These are phyloP conservation scores for Alnus rubra DNA, from an alignment of 306 rosid genomes.

Conservation along the genomic window DNA sequence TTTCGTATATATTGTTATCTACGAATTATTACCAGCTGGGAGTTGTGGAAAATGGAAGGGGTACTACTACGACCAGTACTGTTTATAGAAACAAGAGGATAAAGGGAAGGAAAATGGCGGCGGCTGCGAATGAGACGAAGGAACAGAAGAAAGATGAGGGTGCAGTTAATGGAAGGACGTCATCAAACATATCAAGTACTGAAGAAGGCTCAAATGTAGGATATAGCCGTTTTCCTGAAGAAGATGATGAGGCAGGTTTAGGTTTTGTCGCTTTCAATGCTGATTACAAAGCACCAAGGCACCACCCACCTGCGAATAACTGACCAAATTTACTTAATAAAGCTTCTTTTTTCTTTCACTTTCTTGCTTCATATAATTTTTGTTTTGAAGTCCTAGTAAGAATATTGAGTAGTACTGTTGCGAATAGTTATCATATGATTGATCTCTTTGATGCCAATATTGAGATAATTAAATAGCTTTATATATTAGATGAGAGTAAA, in stretches of 20 bases:
- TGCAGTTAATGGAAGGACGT: conserved; percentile 9
- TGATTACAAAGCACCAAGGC: conserved; percentile 54
- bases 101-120: conserved; percentile 17
- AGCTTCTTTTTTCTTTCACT: background rate
- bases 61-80: background rate
- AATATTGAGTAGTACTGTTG: too few relatives aligned
- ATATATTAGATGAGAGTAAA: too few relatives aligned
- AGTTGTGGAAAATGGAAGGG: conserved; percentile 17
- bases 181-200: conserved; percentile 8
- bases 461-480: too few relatives aligned
- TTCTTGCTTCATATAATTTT: too few relatives aligned
- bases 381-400: too few relatives aligned
- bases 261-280: conserved; percentile 51
- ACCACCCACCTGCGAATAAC: conserved; percentile 64
- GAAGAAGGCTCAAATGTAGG: background rate
- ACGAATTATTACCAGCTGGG: background rate
- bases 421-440: too few relatives aligned
- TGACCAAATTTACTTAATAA: conserved; percentile 5
- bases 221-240: conserved; percentile 23
- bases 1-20: too few relatives aligned
- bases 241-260: conserved; percentile 28
- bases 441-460: too few relatives aligned
- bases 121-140: background rate
- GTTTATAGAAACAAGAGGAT: background rate
- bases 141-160: background rate